These are phyloP conservation scores for Solanum chilense DNA, from an alignment of 257 asterid genomes.

Conservation along the genomic window DNA sequence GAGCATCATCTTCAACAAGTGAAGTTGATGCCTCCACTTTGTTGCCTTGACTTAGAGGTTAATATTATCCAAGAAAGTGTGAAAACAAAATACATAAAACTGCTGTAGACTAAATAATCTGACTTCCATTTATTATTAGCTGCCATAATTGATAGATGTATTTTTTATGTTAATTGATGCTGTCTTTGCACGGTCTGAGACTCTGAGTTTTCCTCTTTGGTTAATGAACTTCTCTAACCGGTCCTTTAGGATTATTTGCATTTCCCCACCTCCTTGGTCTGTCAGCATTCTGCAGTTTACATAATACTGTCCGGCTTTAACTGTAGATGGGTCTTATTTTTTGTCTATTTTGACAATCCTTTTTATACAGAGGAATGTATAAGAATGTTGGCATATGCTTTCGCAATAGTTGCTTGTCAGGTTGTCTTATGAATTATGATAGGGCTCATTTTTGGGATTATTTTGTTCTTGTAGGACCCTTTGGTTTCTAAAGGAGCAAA, in stretches of 20 bases:
- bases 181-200: background rate
- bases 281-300: background rate
- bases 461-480: constrained; percentile 46
- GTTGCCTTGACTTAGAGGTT: background rate
- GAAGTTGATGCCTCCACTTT: background rate
- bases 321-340: background rate
- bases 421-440: background rate
- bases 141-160: background rate
- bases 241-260: background rate
- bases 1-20: background rate
- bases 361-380: background rate
- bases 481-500: constrained; percentile 56
- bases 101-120: background rate
- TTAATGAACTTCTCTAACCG: background rate
- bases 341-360: background rate
- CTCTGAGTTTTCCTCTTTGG: background rate
- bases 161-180: background rate
- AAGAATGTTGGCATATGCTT: background rate
- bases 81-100: background rate
- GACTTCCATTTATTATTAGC: background rate
- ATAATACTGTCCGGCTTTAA: background rate
- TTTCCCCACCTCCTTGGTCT: background rate
- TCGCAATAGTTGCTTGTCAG: background rate
- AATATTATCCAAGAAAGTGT: background rate
- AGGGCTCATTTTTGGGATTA: background rate